Conservation (phyloP, 2,329 filamentous ascomycete species). For the Nothophoma quercina region DNA sequence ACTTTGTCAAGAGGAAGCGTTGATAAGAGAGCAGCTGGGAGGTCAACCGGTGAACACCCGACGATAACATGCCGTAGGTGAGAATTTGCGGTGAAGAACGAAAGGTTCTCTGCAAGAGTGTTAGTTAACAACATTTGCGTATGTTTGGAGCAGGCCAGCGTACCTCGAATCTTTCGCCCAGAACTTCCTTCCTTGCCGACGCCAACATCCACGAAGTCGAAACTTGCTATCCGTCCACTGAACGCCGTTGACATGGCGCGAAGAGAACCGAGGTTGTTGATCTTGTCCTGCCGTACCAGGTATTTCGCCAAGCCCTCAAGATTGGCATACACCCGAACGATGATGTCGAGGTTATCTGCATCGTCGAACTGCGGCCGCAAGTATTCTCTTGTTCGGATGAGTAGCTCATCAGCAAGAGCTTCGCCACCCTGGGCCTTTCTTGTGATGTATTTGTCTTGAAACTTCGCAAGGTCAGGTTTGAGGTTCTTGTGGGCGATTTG, state of each 20-base stretch:
- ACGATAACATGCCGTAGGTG: slow-evolving; percentile 48
- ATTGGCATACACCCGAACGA: slow-evolving; percentile 47
- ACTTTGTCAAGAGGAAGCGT: slow-evolving; percentile 44
- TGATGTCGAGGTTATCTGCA: slow-evolving; percentile 44
- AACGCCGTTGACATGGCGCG: slow-evolving; percentile 48
- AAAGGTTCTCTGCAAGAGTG: slow-evolving; percentile 39
- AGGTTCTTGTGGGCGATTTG: background rate
- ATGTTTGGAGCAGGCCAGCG: background rate
- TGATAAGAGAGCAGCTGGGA: slow-evolving; percentile 41
- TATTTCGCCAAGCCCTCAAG: slow-evolving; percentile 49
- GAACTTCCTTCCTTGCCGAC: slow-evolving; percentile 47
- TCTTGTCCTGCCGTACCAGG: slow-evolving; percentile 45
- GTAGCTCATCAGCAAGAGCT: slow-evolving; percentile 45
- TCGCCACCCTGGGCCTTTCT: slow-evolving; percentile 47
- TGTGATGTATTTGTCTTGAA: slow-evolving; percentile 49
- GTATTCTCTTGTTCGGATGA: slow-evolving; percentile 45
- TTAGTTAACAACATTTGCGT: slow-evolving; percentile 11
- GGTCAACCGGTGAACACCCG: slow-evolving; percentile 41
- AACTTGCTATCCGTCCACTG: slow-evolving; percentile 46
- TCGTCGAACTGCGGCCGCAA: slow-evolving; percentile 46
- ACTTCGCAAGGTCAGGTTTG: slow-evolving; percentile 27
- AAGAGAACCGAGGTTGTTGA: slow-evolving; percentile 46
- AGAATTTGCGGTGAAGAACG: slow-evolving; percentile 44
- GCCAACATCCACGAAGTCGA: slow-evolving; percentile 48
- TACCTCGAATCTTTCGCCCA: slow-evolving; percentile 46